These are phyloP conservation scores for Dothideomycetidae sp. DNA, from an alignment of 2,329 filamentous ascomycete genomes.

Conservation along the genomic window DNA sequence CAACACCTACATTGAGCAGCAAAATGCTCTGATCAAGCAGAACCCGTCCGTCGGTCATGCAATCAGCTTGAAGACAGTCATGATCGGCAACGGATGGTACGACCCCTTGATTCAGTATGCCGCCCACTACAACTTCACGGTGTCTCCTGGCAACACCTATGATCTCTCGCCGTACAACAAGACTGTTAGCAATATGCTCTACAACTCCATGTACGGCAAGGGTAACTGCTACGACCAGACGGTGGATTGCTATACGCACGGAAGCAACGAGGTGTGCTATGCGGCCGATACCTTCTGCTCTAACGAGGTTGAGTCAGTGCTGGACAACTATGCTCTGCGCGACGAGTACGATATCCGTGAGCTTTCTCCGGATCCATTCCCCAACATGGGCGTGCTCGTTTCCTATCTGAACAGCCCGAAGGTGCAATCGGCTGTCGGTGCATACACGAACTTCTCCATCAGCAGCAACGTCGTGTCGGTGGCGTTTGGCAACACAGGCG, in stretches of 20 bases:
- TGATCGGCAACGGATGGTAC: slow-evolving; percentile 44
- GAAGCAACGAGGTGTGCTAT: slow-evolving; percentile 37
- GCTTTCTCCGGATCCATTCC: slow-evolving; percentile 41
- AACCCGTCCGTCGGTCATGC: slow-evolving; percentile 13
- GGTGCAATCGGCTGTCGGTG: slow-evolving; percentile 45
- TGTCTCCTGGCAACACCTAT: slow-evolving; percentile 43
- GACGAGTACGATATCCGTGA: slow-evolving; percentile 49
- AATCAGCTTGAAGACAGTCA: slow-evolving; percentile 20
- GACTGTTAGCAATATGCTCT: slow-evolving; percentile 35
- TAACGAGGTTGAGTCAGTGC: slow-evolving; percentile 37
- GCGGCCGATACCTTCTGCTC: slow-evolving; percentile 43
- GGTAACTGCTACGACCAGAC: slow-evolving; percentile 47
- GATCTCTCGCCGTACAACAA: slow-evolving; percentile 41
- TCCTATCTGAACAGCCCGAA: slow-evolving; percentile 44
- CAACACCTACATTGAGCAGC: slow-evolving; percentile 14
- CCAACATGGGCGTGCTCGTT: slow-evolving; percentile 38
- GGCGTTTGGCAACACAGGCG: slow-evolving; percentile 36
- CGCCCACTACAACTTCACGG: slow-evolving; percentile 44
- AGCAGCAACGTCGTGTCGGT: slow-evolving; percentile 29
- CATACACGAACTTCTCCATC: slow-evolving; percentile 43
- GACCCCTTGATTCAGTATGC: slow-evolving; percentile 42
- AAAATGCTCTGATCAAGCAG: slow-evolving; percentile 10
- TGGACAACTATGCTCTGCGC: slow-evolving; percentile 37
- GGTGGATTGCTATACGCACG: slow-evolving; percentile 39
- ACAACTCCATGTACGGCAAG: slow-evolving; percentile 45